Evolutionary conservation across 164 flowering plant genomes (phyloP), one percentile per base, ranked within the genome.

Genomic region (Nymphaea colorata): DNA sequence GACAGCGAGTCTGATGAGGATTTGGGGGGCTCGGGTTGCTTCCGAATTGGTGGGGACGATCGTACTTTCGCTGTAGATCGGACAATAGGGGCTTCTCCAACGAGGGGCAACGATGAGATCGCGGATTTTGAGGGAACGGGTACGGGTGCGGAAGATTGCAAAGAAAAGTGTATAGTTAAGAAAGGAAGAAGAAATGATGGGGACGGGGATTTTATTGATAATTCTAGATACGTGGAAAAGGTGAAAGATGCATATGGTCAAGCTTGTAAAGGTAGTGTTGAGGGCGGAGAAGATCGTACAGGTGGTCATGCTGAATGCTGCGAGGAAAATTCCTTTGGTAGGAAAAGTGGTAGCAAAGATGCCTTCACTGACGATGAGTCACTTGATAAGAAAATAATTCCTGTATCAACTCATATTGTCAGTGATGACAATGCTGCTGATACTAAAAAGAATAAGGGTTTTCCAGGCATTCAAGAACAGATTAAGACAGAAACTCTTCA

Each of bases 1-100:
- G 64, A 61, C 64, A 61, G 64, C 42, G 64, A 61, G 36, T 61
- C 64, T 17, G 64, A 61, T 41, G 41, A 61, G 36, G 64, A 61
- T 41, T 61, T 61, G 57, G 57, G 57, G 15, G 36, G 36, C 36
- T 51, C 57, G 57, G 57, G 57, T 51, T 51, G 8, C 15, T 8
- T 10, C 14, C 57, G 14, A 8, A 51, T 51, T 51, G 12, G 15
- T 15, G 57, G 57, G 57, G 57, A 8, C 14, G 10, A 51, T 51
- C 57, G 15, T 51, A 5, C 8, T 51, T 51, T 25, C 36, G 0
- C 57, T 51, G 8, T 51, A 10, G 57, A 51, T 51, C 8, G 57
- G 57, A 3, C 12, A 15, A 8, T 51, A 8, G 0, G 12, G 57
- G 57, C 14, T 10, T 51, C 57, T 51, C 14, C 57, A 4, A 51